Conservation (phyloP, 306 rosid genomes). For the Vigna angularis region DNA sequence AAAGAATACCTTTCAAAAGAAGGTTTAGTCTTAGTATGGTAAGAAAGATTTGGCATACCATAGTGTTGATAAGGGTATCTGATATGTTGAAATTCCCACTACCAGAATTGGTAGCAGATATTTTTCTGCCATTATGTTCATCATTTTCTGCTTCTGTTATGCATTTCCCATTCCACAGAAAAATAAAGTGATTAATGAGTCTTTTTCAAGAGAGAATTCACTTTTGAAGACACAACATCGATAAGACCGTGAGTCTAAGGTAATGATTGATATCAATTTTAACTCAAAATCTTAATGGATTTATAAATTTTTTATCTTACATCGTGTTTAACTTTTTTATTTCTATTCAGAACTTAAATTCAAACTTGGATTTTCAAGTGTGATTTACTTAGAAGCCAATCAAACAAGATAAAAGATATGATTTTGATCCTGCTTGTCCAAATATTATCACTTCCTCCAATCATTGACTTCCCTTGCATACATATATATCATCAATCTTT, state of each 20-base stretch:
- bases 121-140: background rate
- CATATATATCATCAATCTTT: background rate
- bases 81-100: background rate
- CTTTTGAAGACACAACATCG: too few relatives aligned
- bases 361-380: fast-evolving
- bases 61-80: background rate
- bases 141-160: constrained; percentile 5
- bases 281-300: too few relatives aligned
- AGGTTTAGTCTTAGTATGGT: background rate
- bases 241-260: too few relatives aligned
- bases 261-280: too few relatives aligned
- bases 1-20: background rate
- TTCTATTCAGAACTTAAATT: fast-evolving
- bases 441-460: constrained; percentile 13
- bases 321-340: too few relatives aligned
- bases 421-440: constrained; percentile 12
- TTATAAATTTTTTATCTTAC: too few relatives aligned
- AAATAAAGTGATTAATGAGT: background rate
- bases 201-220: too few relatives aligned
- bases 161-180: constrained; percentile 18
- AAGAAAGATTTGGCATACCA: too few relatives aligned
- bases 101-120: background rate
- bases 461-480: constrained; percentile 4
- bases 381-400: background rate
- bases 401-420: constrained; percentile 22